These are phyloP conservation scores for Fusarium liriodendri DNA, from an alignment of 2,329 filamentous ascomycete genomes.

Conservation along the genomic window DNA sequence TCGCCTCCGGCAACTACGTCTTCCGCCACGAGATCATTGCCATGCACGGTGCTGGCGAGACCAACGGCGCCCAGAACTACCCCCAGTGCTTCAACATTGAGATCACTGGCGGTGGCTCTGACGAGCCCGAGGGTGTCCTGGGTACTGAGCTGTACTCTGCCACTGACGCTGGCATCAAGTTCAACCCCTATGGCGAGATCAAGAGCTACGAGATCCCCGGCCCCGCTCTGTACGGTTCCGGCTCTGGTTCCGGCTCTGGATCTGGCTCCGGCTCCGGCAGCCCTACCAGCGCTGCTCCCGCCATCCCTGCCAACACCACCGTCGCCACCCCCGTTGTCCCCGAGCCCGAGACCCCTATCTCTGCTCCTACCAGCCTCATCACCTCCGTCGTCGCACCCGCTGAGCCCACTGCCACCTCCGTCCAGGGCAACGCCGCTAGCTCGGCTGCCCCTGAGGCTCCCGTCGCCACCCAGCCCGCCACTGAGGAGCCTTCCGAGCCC, in stretches of 20 bases:
- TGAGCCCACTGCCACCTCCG: conserved; percentile 7
- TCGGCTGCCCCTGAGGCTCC: not conserved
- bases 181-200: conserved; percentile 45
- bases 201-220: conserved; percentile 45
- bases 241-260: conserved; percentile 28
- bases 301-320: conserved; percentile 12
- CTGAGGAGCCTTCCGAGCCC: not conserved
- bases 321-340: conserved; percentile 4
- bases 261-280: conserved; percentile 17
- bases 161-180: conserved; percentile 50
- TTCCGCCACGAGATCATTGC: conserved; percentile 67
- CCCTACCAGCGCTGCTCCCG: conserved; percentile 13
- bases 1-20: conserved; percentile 64
- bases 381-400: conserved; percentile 17
- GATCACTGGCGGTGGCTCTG: conserved; percentile 55
- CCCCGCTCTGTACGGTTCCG: conserved; percentile 42
- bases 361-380: conserved; percentile 14
- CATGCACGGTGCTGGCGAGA: conserved; percentile 58
- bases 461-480: not conserved
- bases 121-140: conserved; percentile 46
- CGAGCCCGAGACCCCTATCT: conserved; percentile 13
- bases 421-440: not conserved
- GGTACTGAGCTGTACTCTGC: conserved; percentile 53
- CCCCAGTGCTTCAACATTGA: conserved; percentile 65
- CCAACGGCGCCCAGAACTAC: conserved; percentile 62